Conservation (phyloP, 1,139 yeast genomes). For the Suhomyces choctaworum region DNA sequence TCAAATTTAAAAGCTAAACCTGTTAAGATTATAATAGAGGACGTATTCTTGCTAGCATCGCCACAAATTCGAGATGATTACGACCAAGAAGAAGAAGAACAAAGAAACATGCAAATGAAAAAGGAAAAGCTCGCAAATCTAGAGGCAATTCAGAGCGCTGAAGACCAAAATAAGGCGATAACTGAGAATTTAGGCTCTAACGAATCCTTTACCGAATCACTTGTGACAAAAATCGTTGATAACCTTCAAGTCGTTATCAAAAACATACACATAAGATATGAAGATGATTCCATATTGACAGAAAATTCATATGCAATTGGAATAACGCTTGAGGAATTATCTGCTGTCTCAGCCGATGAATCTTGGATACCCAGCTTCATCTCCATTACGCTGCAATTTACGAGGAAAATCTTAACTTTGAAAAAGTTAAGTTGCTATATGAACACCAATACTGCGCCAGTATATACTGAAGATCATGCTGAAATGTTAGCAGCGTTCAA, state of each 20-base stretch:
- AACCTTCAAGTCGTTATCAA: constrained; percentile 91
- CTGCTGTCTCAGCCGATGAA: constrained; percentile 88
- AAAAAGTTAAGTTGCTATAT: constrained; percentile 79
- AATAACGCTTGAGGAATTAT: constrained; percentile 75
- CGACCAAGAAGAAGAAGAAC: constrained; percentile 65
- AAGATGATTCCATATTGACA: constrained; percentile 69
- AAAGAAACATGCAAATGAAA: constrained; percentile 66
- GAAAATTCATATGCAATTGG: constrained; percentile 83
- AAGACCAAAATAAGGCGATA: constrained; percentile 38
- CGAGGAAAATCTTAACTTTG: constrained; percentile 77
- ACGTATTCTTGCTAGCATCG: constrained; percentile 77
- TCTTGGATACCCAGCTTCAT: constrained; percentile 87
- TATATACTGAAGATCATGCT: constrained; percentile 47
- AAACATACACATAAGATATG: constrained; percentile 89
- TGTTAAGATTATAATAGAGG: constrained; percentile 85
- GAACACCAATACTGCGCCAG: constrained; percentile 67
- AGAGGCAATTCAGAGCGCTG: constrained; percentile 56
- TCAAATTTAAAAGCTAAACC: constrained; percentile 91
- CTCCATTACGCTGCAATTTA: constrained; percentile 62
- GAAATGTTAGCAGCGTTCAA: constrained; percentile 46
- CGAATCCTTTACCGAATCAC: constrained; percentile 82
- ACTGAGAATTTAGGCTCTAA: constrained; percentile 52
- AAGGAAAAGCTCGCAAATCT: constrained; percentile 65
- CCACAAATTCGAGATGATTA: constrained; percentile 59
- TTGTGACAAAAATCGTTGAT: constrained; percentile 87